These are phyloP conservation scores for Melaleuca alternifolia DNA, from an alignment of 345 rosid species.

Conservation along the genomic window DNA sequence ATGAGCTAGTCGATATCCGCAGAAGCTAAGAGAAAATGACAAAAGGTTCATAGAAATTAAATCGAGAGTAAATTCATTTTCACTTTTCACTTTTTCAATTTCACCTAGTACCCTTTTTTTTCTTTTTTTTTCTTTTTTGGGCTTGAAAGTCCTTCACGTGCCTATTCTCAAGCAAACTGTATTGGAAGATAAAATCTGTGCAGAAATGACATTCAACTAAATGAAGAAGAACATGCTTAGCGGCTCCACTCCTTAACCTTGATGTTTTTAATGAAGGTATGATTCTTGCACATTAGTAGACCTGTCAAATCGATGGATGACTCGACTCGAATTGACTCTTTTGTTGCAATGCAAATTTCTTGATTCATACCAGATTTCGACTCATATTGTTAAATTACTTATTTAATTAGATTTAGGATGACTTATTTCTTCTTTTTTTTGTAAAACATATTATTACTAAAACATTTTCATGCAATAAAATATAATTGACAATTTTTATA, in stretches of 20 bases:
- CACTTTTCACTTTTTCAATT: background rate
- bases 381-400: too few relatives aligned
- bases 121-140: too few relatives aligned
- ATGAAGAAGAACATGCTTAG: background rate
- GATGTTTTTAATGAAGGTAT: background rate
- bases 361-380: too few relatives aligned
- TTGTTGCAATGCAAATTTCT: too few relatives aligned
- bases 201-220: background rate
- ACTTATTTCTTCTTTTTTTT: too few relatives aligned
- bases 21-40: accelerated
- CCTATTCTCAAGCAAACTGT: background rate
- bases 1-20: background rate
- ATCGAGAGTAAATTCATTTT: background rate
- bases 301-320: too few relatives aligned
- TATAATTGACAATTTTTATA: too few relatives aligned
- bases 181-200: background rate
- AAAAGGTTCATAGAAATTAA: background rate
- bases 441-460: too few relatives aligned
- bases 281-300: background rate
- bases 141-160: background rate
- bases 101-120: background rate
- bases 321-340: too few relatives aligned
- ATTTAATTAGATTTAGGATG: too few relatives aligned
- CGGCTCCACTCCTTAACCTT: background rate
- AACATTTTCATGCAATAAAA: too few relatives aligned